These are phyloP conservation scores for Fusarium cicatricum DNA, from an alignment of 2,329 filamentous ascomycete genomes.

Conservation along the genomic window DNA sequence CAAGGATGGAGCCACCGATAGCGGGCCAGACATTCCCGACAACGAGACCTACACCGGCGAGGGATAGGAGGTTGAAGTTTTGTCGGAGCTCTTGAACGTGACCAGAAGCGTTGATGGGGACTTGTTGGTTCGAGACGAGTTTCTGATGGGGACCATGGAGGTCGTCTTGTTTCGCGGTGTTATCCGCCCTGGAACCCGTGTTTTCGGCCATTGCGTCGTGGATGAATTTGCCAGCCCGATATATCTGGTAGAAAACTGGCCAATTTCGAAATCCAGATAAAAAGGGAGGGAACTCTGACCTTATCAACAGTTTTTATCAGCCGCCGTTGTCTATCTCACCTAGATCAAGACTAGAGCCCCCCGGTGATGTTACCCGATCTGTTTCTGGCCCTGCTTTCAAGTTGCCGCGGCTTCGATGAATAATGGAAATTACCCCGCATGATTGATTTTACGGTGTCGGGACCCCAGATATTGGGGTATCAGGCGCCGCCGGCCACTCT, in stretches of 20 bases:
- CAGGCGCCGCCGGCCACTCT: background rate
- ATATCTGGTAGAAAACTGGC: too few species aligned
- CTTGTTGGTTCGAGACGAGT: constrained; percentile 2
- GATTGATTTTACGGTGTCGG: too few species aligned
- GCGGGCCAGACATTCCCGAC: constrained; percentile 56
- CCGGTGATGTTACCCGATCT: too few species aligned
- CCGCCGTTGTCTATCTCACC: too few species aligned
- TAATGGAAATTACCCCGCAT: background rate
- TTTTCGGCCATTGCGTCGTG: constrained; percentile 11
- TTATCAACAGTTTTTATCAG: background rate
- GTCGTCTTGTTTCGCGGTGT: constrained; percentile 13
- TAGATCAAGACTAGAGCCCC: too few species aligned
- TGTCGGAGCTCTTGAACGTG: constrained; percentile 52
- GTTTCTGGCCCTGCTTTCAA: too few species aligned
- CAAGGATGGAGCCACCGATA: constrained; percentile 54
- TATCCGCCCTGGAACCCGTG: constrained; percentile 18
- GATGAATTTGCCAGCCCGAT: background rate
- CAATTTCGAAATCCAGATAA: too few species aligned
- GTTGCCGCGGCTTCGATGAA: background rate
- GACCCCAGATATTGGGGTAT: background rate
- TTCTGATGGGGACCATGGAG: constrained; percentile 3
- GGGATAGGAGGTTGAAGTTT: constrained; percentile 52
- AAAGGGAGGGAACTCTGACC: too few species aligned
- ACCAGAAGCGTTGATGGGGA: constrained; percentile 49
- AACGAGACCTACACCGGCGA: constrained; percentile 52